Evolutionary conservation across 768 basidiomycete species (phyloP), one percentile per base, ranked within the genome.

Genomic region (Psilocybe azurescens): DNA sequence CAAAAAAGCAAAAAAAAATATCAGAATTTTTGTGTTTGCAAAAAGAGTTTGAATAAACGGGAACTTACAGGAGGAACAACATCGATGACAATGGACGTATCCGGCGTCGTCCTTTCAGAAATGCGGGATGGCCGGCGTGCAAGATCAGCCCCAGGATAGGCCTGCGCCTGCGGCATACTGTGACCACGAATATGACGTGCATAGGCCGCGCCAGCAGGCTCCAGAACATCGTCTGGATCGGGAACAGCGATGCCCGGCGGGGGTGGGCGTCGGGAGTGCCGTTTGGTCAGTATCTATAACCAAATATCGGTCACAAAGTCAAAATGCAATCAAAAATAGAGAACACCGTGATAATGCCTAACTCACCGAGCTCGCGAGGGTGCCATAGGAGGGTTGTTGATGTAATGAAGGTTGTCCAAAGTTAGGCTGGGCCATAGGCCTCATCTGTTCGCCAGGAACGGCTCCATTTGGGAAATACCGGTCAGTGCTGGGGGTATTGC

Each of bases 31-130:
- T 24, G 24, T 24, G 24, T 24, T 24, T 24, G 24, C 24, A 16
- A 58, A 24, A 32, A 41, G 16, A 53, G 46, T n/a, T 18, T 47
- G 5, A 33, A 7, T n/a, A 32, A 10, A 44, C 24, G 58, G 18
- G 48, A 33, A 30, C 70, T 54, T 59, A 72, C 72, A 33, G 72
- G 71, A 57, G 71, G 71, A 50, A 72, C 67, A 41, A 72, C 63
- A 51, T 72, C 68, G 38, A 72, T 69, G 1, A 60, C 64, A 24
- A 70, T 70, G 11, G 69, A 61, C 16, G 65, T 67, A 36, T 64
- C 61, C 20, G 67, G 67, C 3, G 65, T 63, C 9, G 63, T 69
- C 38, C 56, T 65, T 28, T 65, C 64, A 13, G 67, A 68, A 29
- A 62, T 62, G 6, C 65, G 63, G 1, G 71, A 69, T 32, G 69